Conservation (phyloP, 108 stramenopile species). For the Schizochytrium sp. region DNA sequence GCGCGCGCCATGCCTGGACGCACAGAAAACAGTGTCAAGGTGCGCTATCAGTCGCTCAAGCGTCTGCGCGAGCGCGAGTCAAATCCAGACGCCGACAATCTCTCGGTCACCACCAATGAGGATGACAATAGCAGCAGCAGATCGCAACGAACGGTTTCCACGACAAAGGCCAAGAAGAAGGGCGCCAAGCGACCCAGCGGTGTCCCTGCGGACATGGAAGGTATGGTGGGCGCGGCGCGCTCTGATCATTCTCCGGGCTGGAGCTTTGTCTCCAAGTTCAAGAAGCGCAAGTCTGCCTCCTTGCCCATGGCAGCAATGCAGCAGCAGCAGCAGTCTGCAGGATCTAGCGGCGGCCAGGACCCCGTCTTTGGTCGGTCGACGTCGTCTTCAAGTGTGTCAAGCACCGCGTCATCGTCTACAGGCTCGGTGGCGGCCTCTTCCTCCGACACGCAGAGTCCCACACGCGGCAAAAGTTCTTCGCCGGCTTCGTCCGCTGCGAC, state of each 20-base stretch:
- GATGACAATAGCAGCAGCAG: no score
- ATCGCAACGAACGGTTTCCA: neutral
- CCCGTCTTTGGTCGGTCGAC: no score
- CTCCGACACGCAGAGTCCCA: neutral
- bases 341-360: no score
- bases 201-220: neutral
- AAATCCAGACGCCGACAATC: neutral
- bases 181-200: neutral
- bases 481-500: neutral
- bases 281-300: neutral
- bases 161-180: neutral
- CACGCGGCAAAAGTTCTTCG: neutral
- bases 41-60: conserved; percentile 61
- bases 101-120: no score
- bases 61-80: neutral
- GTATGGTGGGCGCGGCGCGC: neutral
- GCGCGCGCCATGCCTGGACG: conserved; percentile 81
- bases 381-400: no score
- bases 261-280: neutral
- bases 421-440: no score
- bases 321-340: no score
- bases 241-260: neutral
- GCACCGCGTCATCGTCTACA: no score
- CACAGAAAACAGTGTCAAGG: conserved; percentile 90
- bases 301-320: neutral